phyloP scores from a whole-genome alignment of 1,284 basidiomycete species.

The Peniophora sp. region DNA sequence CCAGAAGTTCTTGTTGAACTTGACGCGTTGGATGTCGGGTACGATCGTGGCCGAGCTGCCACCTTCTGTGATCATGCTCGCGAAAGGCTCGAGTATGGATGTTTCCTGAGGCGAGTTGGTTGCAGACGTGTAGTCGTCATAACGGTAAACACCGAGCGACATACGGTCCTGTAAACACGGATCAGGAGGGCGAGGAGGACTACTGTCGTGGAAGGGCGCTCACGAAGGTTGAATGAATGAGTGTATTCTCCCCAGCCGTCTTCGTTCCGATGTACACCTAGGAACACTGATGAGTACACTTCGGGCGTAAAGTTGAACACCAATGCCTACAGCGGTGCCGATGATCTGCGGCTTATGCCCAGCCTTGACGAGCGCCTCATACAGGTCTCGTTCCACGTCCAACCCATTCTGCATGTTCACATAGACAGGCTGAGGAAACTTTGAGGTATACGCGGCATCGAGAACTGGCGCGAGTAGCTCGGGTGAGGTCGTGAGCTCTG shows the following conservation, averaged over 20 bases:
- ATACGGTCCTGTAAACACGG: slow-evolving; percentile 40
- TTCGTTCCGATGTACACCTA: slow-evolving; percentile 28
- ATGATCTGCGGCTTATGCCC: slow-evolving; percentile 41
- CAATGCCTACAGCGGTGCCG: slow-evolving; percentile 45
- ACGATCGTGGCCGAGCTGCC: slow-evolving; percentile 41
- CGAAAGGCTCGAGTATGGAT: slow-evolving; percentile 37
- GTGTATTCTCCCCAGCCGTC: slow-evolving; percentile 34
- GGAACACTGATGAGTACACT: too few relatives aligned
- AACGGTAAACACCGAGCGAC: slow-evolving; percentile 46
- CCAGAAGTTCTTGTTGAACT: slow-evolving; percentile 61
- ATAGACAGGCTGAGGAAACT: slow-evolving; percentile 47
- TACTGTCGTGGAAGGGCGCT: slow-evolving; percentile 11
- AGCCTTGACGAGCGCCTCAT: slow-evolving; percentile 39
- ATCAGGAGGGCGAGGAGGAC: background rate
- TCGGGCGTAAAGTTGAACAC: too few relatives aligned
- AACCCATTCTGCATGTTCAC: slow-evolving; percentile 75
- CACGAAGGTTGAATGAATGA: slow-evolving; percentile 47
- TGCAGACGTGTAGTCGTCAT: slow-evolving; percentile 30
- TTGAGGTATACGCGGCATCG: slow-evolving; percentile 36
- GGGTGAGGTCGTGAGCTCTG: slow-evolving; percentile 52
- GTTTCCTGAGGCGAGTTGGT: slow-evolving; percentile 36
- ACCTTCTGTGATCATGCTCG: slow-evolving; percentile 35
- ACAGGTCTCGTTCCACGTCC: slow-evolving; percentile 64
- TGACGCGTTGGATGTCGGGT: slow-evolving; percentile 52
- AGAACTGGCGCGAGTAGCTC: slow-evolving; percentile 53